Conservation (phyloP, 2,329 filamentous ascomycete species). For the Colletotrichum theobromicola region DNA sequence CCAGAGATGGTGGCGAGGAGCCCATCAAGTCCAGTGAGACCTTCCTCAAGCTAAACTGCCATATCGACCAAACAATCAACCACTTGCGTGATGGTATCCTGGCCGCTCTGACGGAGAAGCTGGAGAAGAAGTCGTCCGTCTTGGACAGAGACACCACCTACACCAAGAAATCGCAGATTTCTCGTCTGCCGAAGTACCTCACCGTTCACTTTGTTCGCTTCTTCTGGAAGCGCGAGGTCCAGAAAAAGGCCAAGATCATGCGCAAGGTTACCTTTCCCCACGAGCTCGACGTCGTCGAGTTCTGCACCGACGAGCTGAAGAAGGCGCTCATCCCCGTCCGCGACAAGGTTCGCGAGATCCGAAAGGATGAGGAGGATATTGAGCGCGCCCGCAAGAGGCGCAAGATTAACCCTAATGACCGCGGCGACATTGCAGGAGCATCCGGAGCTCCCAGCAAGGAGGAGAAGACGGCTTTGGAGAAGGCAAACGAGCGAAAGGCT, state of each 20-base stretch:
- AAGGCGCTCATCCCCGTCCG: slow-evolving; percentile 87
- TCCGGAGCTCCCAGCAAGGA: slow-evolving; percentile 49
- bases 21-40: slow-evolving; percentile 70
- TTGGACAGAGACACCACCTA: slow-evolving; percentile 82
- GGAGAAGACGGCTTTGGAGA: slow-evolving; percentile 55
- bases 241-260: slow-evolving; percentile 99
- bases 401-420: slow-evolving; percentile 65
- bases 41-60: slow-evolving; percentile 95
- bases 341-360: slow-evolving; percentile 92
- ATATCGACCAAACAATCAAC: slow-evolving; percentile 87
- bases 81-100: slow-evolving; percentile 89
- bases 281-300: slow-evolving; percentile 91
- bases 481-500: slow-evolving; percentile 42
- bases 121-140: slow-evolving; percentile 85
- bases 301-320: slow-evolving; percentile 89
- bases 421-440: slow-evolving; percentile 49
- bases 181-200: slow-evolving; percentile 90
- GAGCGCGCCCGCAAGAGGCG: slow-evolving; percentile 91
- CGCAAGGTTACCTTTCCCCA: slow-evolving; percentile 96
- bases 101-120: slow-evolving; percentile 81
- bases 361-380: slow-evolving; percentile 93
- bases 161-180: slow-evolving; percentile 89
- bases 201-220: slow-evolving; percentile 98
- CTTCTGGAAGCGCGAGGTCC: slow-evolving; percentile 93
- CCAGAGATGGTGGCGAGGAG: slow-evolving; percentile 76